Base-by-base conservation (phyloP, 148 eudicot species). In the Rhododendron griersonianum region DNA sequence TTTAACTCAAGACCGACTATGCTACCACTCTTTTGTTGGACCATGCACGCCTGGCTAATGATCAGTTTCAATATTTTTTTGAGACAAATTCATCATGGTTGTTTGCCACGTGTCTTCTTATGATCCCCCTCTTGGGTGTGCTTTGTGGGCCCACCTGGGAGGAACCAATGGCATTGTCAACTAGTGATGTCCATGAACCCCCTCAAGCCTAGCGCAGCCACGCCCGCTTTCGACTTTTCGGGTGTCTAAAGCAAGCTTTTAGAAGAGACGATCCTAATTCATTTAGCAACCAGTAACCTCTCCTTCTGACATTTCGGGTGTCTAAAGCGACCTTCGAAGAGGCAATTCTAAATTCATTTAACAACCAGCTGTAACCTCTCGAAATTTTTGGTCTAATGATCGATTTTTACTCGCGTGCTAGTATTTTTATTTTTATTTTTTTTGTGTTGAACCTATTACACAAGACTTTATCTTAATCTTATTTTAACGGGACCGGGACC, bases 121-220 rank as follows among this genome's bases (percentile, higher is more conserved):
- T 83, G 85, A 83, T 83, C 85, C 59, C 65, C 59, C 4, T 53
- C 55, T 14, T 65, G 57, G 30, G 14, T 45, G 50, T 15, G 45
- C 65, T 82, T 61, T 47, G 18, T 65, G 78, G 71, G 84, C 6
- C 19, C 61, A 16, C 7, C 61, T 55, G 15, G 21, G 61, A 41
- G 83, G 21, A 37, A 35, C 76, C 85, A 84, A 30, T 69, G 23
- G 45, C 61, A 45, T 19, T 28, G 78, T 81, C 71, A n/a, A 65
- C 28, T 45, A 67, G 77, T 91, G 90, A 91, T 78, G 93, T 89
- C 85, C 86, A 61, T 21, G 39, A 19, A 63, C 13, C 28, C 25
- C 71, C 7, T 1, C 23, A 16, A 15, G 21, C 23, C 21, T 55
- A 16, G 61, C 18, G 23, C 61, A 55, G 1, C 61, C 57, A 53